Percentiles rank a stretch among this genome's conserved stretches.
These are phyloP conservation scores for Lachancea sp. DNA, from an alignment of 805 yeast genomes.

Conservation along the genomic window DNA sequence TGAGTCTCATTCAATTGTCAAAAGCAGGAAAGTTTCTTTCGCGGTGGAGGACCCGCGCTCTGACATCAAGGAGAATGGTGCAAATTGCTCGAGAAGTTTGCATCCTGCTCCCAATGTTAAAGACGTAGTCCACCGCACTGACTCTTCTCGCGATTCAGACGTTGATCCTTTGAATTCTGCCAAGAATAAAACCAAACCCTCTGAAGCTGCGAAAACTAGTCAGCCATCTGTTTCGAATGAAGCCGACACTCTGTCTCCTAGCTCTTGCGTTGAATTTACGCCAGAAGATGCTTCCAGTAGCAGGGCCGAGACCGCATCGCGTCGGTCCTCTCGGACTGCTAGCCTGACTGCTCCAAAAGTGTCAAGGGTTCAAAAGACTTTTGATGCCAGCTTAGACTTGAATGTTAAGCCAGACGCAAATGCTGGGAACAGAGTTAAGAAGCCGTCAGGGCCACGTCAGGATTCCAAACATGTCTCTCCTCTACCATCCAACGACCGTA, in stretches of 20 bases:
- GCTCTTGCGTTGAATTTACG: not conserved
- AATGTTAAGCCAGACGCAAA: too few relatives aligned
- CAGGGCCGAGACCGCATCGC: too few relatives aligned
- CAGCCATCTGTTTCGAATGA: not conserved
- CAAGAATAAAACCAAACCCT: not conserved
- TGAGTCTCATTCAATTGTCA: not conserved
- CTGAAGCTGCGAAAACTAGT: not conserved
- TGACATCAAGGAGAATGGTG: not conserved
- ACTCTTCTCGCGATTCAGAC: too few relatives aligned
- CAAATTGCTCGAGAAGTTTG: slow-evolving; percentile 3
- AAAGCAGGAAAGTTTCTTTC: not conserved
- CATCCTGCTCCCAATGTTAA: not conserved
- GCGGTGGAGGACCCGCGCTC: not conserved
- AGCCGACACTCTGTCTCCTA: not conserved
- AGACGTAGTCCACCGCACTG: not conserved
- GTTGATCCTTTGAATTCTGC: not conserved
- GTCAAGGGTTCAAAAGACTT: too few relatives aligned
- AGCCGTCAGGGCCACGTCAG: too few relatives aligned
- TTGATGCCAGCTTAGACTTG: too few relatives aligned
- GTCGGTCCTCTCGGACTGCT: too few relatives aligned
- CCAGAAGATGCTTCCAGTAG: too few relatives aligned
- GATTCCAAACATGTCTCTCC: too few relatives aligned
- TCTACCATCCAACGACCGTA: too few relatives aligned
- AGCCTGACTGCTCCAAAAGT: too few relatives aligned
- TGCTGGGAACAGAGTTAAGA: too few relatives aligned